phyloP scores from a whole-genome alignment of 768 basidiomycete species.

The Boletales sp. region DNA sequence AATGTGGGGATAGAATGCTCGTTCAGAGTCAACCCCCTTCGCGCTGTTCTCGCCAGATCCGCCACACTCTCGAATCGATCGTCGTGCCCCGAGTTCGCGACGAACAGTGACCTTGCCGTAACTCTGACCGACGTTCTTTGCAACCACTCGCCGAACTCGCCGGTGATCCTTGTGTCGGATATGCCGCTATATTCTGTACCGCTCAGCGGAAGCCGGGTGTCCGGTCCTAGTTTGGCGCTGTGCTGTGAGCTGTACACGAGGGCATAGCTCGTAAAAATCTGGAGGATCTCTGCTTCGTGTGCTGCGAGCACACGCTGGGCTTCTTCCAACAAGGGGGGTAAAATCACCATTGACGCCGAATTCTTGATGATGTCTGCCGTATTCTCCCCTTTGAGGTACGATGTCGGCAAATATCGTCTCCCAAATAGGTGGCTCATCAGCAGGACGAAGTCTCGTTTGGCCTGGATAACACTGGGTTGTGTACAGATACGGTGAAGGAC shows the following conservation, averaged over 20 bases:
- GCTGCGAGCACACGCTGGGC: constrained; percentile 40
- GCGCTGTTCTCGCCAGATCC: constrained; percentile 50
- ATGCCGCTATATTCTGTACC: constrained; percentile 19
- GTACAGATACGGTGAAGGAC: constrained; percentile 55
- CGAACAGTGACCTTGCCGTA: constrained; percentile 55
- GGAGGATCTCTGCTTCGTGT: constrained; percentile 49
- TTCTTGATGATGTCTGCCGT: constrained; percentile 34
- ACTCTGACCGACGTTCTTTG: constrained; percentile 35
- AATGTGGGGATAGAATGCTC: constrained; percentile 60
- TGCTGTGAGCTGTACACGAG: constrained; percentile 43
- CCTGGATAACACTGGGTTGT: constrained; percentile 34
- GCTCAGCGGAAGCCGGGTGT: constrained; percentile 50
- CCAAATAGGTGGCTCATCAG: constrained; percentile 66
- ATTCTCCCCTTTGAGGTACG: constrained; percentile 38
- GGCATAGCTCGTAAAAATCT: constrained; percentile 56
- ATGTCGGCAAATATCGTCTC: constrained; percentile 48
- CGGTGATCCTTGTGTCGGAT: background rate
- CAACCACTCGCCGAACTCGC: constrained; percentile 37
- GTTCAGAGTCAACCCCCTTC: constrained; percentile 53
- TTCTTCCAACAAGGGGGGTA: constrained; percentile 44
- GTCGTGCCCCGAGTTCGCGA: constrained; percentile 63
- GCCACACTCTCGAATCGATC: constrained; percentile 49
- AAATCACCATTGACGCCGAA: constrained; percentile 54
- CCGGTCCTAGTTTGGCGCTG: constrained; percentile 36
- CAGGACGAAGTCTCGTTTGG: constrained; percentile 48